Evolutionary conservation across 2,329 filamentous ascomycete genomes (phyloP).

Genomic region (Trichoderma asperellum): DNA sequence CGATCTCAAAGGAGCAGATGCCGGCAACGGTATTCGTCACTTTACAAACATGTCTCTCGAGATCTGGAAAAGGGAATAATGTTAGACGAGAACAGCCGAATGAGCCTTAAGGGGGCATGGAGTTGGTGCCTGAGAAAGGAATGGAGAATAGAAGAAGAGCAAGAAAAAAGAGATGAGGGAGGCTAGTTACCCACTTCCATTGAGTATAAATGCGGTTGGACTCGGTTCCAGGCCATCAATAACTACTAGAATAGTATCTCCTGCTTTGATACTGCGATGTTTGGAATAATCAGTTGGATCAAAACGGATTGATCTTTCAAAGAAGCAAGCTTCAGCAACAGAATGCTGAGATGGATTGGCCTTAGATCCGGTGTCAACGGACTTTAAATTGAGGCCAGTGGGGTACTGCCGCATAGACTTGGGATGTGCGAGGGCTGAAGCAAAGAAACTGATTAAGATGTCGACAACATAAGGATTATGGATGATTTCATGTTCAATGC

Average conservation of each 20-base stretch:
- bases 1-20: slow-evolving; percentile 3
- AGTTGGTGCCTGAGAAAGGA: background rate
- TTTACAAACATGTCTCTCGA: slow-evolving; percentile 23
- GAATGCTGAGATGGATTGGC: background rate
- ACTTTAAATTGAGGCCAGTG: slow-evolving; percentile 46
- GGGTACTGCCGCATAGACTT: slow-evolving; percentile 51
- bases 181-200: slow-evolving; percentile 13
- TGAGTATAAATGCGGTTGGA: background rate
- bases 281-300: background rate
- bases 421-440: slow-evolving; percentile 53
- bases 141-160: background rate
- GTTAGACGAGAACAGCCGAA: background rate
- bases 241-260: slow-evolving; percentile 14
- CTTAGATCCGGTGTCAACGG: slow-evolving; percentile 31
- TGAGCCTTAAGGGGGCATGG: background rate
- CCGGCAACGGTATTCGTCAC: background rate
- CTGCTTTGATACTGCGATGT: background rate
- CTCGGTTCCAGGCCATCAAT: background rate
- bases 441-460: slow-evolving; percentile 81
- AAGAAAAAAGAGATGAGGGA: background rate
- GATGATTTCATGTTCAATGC: slow-evolving; percentile 81
- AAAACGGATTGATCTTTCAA: slow-evolving; percentile 10
- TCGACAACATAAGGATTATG: slow-evolving; percentile 83
- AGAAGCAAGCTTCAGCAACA: slow-evolving; percentile 18
- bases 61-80: background rate